Conservation (phyloP, 257 asterid genomes). For the Galeopsis tetrahit region DNA sequence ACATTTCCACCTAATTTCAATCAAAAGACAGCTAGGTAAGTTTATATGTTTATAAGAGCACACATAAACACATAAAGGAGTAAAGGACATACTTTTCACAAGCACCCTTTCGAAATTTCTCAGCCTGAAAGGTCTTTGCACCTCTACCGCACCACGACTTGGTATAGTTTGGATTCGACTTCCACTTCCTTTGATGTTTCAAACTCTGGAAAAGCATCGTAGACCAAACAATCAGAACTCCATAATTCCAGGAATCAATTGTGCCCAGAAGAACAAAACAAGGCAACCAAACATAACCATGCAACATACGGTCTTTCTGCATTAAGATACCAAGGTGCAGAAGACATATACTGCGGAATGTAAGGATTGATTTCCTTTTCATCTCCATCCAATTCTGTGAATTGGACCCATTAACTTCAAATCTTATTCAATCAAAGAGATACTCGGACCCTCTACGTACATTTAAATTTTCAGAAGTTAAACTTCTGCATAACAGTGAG, state of each 20-base stretch:
- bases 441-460: slow-evolving; percentile 22
- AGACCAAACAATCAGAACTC: slow-evolving; percentile 10
- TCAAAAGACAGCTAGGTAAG: not conserved
- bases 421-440: slow-evolving; percentile 2
- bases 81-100: slow-evolving; percentile 83
- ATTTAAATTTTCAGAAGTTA: not conserved
- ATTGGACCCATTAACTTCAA: slow-evolving; percentile 21
- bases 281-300: slow-evolving; percentile 39
- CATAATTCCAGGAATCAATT: not conserved
- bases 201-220: slow-evolving; percentile 63
- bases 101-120: slow-evolving; percentile 80
- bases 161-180: slow-evolving; percentile 77
- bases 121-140: slow-evolving; percentile 80
- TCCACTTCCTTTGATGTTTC: slow-evolving; percentile 99
- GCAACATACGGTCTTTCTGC: slow-evolving; percentile 67
- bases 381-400: slow-evolving; percentile 63
- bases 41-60: not conserved
- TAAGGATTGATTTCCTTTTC: slow-evolving; percentile 94
- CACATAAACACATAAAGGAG: not conserved
- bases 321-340: slow-evolving; percentile 88
- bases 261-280: slow-evolving; percentile 32
- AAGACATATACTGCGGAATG: slow-evolving; percentile 89
- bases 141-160: slow-evolving; percentile 92
- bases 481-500: not conserved
- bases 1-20: not conserved